Evolutionary conservation across 2,329 filamentous ascomycete genomes (phyloP).

Genomic region (Cryphonectria carpinicola): DNA sequence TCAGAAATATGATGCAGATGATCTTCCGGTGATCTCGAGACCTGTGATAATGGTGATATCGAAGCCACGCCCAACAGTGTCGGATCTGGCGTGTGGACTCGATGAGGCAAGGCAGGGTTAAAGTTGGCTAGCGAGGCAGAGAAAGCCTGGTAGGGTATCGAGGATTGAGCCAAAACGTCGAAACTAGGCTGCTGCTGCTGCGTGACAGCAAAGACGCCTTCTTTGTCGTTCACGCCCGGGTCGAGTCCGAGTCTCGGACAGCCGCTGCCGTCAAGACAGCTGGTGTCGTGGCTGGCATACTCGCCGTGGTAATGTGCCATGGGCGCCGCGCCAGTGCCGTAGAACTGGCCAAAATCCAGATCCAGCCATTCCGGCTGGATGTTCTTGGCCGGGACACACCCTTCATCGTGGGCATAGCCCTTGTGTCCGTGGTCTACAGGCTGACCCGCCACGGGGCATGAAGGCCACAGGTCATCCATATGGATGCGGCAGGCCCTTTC

Average conservation of each 20-base stretch:
- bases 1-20: slow-evolving; percentile 8
- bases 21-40: not conserved
- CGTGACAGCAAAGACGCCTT: not conserved
- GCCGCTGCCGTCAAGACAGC: slow-evolving; percentile 26
- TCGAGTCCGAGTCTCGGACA: slow-evolving; percentile 27
- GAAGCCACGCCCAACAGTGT: not conserved
- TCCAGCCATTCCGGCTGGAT: slow-evolving; percentile 11
- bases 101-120: slow-evolving; percentile 13
- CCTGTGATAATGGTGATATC: slow-evolving; percentile 1
- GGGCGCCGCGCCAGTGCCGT: not conserved
- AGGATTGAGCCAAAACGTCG: not conserved
- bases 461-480: slow-evolving; percentile 7
- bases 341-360: slow-evolving; percentile 8
- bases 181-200: not conserved
- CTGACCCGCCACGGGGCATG: not conserved
- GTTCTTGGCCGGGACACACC: slow-evolving; percentile 9
- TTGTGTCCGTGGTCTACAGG: slow-evolving; percentile 2
- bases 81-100: slow-evolving; percentile 5
- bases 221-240: slow-evolving; percentile 9
- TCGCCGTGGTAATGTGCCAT: slow-evolving; percentile 13
- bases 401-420: slow-evolving; percentile 13
- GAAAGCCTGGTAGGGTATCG: not conserved
- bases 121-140: slow-evolving; percentile 25
- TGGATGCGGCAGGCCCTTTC: not conserved
- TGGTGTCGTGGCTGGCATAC: slow-evolving; percentile 27